Conservation (phyloP, 352 stramenopile genomes). For the Phytophthora litchii region DNA sequence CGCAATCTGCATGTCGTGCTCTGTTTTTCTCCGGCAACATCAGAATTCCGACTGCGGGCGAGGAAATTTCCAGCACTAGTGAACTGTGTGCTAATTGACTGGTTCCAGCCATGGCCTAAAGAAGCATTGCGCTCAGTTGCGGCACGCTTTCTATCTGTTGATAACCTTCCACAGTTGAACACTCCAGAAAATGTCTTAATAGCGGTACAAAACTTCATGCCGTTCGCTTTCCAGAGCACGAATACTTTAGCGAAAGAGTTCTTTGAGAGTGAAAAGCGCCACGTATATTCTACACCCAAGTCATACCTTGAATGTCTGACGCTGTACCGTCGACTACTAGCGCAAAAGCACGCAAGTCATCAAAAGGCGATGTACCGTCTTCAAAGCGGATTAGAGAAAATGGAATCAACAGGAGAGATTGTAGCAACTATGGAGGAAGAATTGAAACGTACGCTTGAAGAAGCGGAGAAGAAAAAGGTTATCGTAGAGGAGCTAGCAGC, state of each 20-base stretch:
- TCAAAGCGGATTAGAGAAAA: conserved; percentile 90
- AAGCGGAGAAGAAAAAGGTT: conserved; percentile 93
- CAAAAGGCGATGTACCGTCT: conserved; percentile 78
- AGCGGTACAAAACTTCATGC: conserved; percentile 92
- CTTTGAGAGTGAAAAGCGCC: conserved; percentile 71
- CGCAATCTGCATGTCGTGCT: conserved; percentile 95
- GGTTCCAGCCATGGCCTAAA: conserved; percentile 93
- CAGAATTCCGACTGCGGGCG: conserved; percentile 87
- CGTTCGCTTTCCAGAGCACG: conserved; percentile 93
- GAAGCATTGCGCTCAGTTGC: conserved; percentile 93
- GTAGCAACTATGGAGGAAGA: conserved; percentile 94
- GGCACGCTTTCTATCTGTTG: conserved; percentile 71
- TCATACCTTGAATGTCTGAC: conserved; percentile 93
- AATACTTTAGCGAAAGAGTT: conserved; percentile 89
- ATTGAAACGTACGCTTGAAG: conserved; percentile 87
- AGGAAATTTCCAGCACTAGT: conserved; percentile 94
- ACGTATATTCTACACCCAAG: conserved; percentile 94
- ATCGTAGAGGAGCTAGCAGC: conserved; percentile 94
- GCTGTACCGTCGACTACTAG: conserved; percentile 83
- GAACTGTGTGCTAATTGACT: conserved; percentile 94
- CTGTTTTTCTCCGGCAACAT: conserved; percentile 93
- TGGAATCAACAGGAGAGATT: conserved; percentile 87
- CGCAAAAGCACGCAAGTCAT: conserved; percentile 65
- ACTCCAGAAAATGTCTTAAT: conserved; percentile 38
- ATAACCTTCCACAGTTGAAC: conserved; percentile 27